Conservation (phyloP, 768 basidiomycete species). For the Lanmaoa rubissima region DNA sequence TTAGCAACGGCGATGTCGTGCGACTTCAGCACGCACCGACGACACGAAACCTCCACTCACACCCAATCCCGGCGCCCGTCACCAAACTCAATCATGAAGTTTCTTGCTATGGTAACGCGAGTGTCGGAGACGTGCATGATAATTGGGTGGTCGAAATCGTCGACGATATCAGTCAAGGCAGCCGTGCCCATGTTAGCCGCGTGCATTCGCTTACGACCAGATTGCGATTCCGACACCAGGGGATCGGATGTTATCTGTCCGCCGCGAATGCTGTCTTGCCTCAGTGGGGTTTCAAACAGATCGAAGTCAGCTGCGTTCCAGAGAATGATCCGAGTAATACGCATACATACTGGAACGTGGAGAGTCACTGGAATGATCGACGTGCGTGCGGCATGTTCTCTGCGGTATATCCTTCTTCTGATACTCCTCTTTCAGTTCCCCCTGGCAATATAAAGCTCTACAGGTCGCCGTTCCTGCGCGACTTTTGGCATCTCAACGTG, state of each 20-base stretch:
- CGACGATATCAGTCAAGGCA: constrained; percentile 77
- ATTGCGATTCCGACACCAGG: constrained; percentile 76
- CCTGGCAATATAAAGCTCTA: constrained; percentile 80
- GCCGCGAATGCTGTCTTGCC: constrained; percentile 89
- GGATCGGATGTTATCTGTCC: constrained; percentile 81
- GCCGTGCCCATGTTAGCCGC: constrained; percentile 51
- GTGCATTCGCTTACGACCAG: constrained; percentile 93
- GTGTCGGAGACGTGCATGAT: constrained; percentile 85
- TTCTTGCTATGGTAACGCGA: constrained; percentile 89
- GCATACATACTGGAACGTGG: constrained; percentile 98
- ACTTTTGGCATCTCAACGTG: constrained; percentile 99
- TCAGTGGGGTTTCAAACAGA: constrained; percentile 99
- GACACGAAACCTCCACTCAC: constrained; percentile 89
- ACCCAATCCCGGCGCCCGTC: constrained; percentile 82
- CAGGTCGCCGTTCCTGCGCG: constrained; percentile 87
- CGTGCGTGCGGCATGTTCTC: constrained; percentile 49
- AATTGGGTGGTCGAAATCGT: constrained; percentile 93
- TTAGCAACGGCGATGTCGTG: constrained; percentile 74
- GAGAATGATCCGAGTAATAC: constrained; percentile 76
- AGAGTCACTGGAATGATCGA: constrained; percentile 95
- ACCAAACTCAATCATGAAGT: constrained; percentile 90
- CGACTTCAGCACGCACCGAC: constrained; percentile 83
- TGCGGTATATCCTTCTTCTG: not conserved
- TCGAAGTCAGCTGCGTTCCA: constrained; percentile 93
- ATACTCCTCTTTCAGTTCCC: constrained; percentile 55